Base-by-base conservation (phyloP, 1,139 yeast genomes). In the Tardiomyces digboiensis region DNA sequence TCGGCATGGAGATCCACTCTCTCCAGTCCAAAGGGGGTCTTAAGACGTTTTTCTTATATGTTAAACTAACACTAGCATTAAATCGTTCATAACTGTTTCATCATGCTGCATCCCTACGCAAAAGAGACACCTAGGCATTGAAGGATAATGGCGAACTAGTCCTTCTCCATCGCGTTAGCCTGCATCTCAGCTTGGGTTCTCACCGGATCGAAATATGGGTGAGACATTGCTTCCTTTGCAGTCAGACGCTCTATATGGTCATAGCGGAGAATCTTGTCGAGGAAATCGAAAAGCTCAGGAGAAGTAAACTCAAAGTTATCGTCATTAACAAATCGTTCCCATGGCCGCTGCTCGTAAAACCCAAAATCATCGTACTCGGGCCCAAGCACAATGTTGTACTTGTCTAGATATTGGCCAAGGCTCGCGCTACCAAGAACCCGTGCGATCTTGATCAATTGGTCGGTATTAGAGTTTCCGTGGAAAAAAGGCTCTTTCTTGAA, bases 401-500 rank as follows among this genome's bases (percentile, higher is more conserved):
- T 87, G 39, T 71, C 68, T 55, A 84, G 67, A 61, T 88, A 89
- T 42, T 67, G 70, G 59, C 79, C 75, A 49, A 89, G 74, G 52
- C 79, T 88, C 46, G 82, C 87, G 2, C 95, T 83, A 14, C 97
- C 97, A 54, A 89, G 70, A 0, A 89, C 94, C 50, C 91, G 74
- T 2, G 88, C 95, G 51, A 89, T 89, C 61, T 89, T 93, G 38
- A 89, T 91, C 55, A 89, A 71, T 65, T 89, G 97, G 65, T 89
- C 97, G 40, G 89, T 86, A 62, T 89, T 89, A 39, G 95, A 85
- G 52, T 84, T 86, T 23, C 97, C 97, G 59, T 88, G 94, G 72
- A 89, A 89, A 58, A 89, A 87, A 1, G 97, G 97, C 58, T 89
- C 97, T 63, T 85, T 87, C 62, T 83, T 82, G 66, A 89, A 89